Conservation (phyloP, 2,329 filamentous ascomycete species). For the Arthroderma sp. region DNA sequence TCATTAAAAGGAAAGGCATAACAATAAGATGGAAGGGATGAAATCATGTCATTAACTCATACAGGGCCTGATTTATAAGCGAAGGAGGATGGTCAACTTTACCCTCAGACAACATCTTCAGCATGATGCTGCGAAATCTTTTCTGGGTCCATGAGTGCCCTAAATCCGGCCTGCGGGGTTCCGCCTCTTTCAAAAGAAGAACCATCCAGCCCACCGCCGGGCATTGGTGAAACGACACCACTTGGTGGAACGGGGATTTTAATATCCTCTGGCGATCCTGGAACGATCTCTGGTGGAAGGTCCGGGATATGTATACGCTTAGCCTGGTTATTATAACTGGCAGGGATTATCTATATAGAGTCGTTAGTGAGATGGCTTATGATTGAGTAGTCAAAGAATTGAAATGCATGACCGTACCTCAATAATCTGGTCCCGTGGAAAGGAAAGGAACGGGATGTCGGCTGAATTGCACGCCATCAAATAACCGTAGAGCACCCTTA, state of each 20-base stretch:
- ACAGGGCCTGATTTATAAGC: background rate
- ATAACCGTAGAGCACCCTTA: constrained; percentile 92
- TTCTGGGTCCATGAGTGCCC: constrained; percentile 34
- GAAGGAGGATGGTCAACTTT: background rate
- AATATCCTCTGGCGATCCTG: constrained; percentile 68
- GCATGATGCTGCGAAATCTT: constrained; percentile 35
- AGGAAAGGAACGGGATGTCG: constrained; percentile 84
- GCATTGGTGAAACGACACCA: constrained; percentile 35
- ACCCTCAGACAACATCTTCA: constrained; percentile 32
- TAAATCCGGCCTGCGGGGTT: constrained; percentile 33
- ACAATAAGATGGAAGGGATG: background rate
- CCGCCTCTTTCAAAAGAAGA: constrained; percentile 27
- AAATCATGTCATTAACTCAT: background rate
- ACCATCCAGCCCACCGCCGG: constrained; percentile 26
- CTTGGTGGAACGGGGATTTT: constrained; percentile 60
- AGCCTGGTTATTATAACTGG: constrained; percentile 92
- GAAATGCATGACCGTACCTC: constrained; percentile 44
- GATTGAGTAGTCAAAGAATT: background rate
- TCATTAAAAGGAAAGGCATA: background rate
- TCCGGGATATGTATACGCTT: constrained; percentile 76
- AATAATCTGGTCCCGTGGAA: constrained; percentile 93
- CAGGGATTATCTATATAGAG: constrained; percentile 65
- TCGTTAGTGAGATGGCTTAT: background rate
- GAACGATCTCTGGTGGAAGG: constrained; percentile 54
- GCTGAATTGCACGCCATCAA: constrained; percentile 96